These are phyloP conservation scores for Edhazardia aedis DNA, from an alignment of 371 early-diverging fungal genomes.

Conservation along the genomic window DNA sequence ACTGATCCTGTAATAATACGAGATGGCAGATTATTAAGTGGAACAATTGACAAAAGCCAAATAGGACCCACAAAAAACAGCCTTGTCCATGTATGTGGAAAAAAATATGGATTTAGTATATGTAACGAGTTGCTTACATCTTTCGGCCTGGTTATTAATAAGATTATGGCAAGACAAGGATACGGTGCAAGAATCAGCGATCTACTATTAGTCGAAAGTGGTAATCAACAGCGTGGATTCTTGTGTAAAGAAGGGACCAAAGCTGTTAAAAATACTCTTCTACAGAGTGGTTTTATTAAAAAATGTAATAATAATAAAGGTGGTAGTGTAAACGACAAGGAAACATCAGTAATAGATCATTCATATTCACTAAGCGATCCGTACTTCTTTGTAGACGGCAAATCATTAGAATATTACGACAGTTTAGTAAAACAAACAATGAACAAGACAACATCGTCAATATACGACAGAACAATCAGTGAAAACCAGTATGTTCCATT, in stretches of 20 bases:
- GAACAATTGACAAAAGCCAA: conserved; percentile 85
- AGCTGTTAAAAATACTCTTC: too few species aligned
- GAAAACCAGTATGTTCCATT: conserved; percentile 59
- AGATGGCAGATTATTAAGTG: conserved; percentile 65
- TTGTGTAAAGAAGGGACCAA: too few species aligned
- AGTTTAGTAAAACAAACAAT: too few species aligned
- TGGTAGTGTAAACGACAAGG: too few species aligned
- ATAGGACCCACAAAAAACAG: conserved; percentile 77
- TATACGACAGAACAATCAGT: conserved; percentile 63
- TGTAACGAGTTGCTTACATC: conserved; percentile 75
- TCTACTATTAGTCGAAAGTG: too few species aligned
- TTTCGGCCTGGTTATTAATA: conserved; percentile 71
- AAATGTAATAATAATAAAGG: too few species aligned
- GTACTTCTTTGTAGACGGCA: too few species aligned
- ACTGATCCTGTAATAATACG: conserved; percentile 60
- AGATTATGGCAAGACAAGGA: conserved; percentile 63
- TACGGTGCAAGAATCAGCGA: conserved; percentile 97
- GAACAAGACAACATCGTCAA: conserved; percentile 58
- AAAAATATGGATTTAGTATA: conserved; percentile 69
- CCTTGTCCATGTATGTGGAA: conserved; percentile 79
- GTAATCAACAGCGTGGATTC: too few species aligned
- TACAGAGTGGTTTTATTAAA: too few species aligned
- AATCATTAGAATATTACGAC: too few species aligned
- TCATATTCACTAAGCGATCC: too few species aligned
- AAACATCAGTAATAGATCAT: too few species aligned